Percentiles rank a stretch among this genome's conserved stretches.
Conservation (phyloP, 192 early-diverging fungal genomes). For the Podochytrium sp. region DNA sequence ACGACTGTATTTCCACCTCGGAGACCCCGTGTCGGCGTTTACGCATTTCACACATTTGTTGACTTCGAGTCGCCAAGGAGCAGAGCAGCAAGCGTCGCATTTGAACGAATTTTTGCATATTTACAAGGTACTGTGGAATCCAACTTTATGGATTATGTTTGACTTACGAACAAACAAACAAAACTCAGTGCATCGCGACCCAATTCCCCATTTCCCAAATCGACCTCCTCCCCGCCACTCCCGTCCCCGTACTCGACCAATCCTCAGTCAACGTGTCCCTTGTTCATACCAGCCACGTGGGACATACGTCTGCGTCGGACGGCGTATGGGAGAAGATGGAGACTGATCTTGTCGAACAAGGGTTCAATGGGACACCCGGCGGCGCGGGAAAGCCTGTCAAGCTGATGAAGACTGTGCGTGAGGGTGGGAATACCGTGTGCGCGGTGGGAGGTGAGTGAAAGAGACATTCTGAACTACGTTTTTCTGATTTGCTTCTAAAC, state of each 20-base stretch:
- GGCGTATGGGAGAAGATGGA: slow-evolving; percentile 75
- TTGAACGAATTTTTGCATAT: slow-evolving; percentile 79
- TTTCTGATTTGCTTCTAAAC: neutral
- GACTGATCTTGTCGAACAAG: slow-evolving; percentile 61
- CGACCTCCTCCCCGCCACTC: slow-evolving; percentile 59
- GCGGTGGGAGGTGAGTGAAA: slow-evolving; percentile 72
- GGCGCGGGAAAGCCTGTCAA: slow-evolving; percentile 7
- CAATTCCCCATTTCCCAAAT: slow-evolving; percentile 39
- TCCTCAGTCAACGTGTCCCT: slow-evolving; percentile 36
- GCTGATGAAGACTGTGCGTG: slow-evolving; percentile 31
- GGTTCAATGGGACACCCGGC: slow-evolving; percentile 24
- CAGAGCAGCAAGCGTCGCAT: slow-evolving; percentile 67
- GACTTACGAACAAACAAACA: neutral
- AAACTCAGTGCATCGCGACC: neutral
- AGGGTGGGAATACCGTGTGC: slow-evolving; percentile 61
- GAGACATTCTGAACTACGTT: neutral
- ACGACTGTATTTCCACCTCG: slow-evolving; percentile 75
- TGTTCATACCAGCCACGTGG: slow-evolving; percentile 37
- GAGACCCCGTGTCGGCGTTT: slow-evolving; percentile 74
- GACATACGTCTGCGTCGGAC: slow-evolving; percentile 40
- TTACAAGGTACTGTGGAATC: slow-evolving; percentile 61
- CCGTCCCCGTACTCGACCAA: slow-evolving; percentile 54
- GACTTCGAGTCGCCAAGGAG: slow-evolving; percentile 64
- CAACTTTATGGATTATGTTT: neutral
- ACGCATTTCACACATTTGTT: slow-evolving; percentile 80